phyloP scores from a whole-genome alignment of 2,329 filamentous ascomycete species.

The Fusarium keratoplasticum region DNA sequence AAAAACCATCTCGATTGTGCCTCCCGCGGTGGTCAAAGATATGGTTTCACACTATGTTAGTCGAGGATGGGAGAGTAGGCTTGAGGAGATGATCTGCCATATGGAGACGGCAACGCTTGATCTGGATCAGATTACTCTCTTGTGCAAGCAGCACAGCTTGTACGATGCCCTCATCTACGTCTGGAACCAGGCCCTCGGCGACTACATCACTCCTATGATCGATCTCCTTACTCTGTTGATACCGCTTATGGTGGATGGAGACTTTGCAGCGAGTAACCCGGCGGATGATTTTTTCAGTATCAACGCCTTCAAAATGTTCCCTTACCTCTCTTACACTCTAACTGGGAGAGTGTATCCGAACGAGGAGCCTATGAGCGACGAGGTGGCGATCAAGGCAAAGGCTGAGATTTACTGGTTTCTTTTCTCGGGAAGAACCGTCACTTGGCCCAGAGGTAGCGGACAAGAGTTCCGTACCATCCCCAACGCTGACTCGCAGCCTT shows the following conservation, averaged over 20 bases:
- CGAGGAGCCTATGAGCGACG: slow-evolving; percentile 78
- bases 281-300: slow-evolving; percentile 72
- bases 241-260: slow-evolving; percentile 67
- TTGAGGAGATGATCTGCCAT: slow-evolving; percentile 95
- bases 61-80: slow-evolving; percentile 77
- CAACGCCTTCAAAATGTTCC: slow-evolving; percentile 90
- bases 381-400: slow-evolving; percentile 81
- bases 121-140: slow-evolving; percentile 88
- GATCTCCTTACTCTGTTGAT: slow-evolving; percentile 80
- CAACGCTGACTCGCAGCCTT: slow-evolving; percentile 69
- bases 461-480: slow-evolving; percentile 72
- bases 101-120: slow-evolving; percentile 93
- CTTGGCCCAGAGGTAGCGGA: slow-evolving; percentile 76
- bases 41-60: slow-evolving; percentile 84
- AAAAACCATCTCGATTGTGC: slow-evolving; percentile 77
- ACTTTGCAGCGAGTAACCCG: slow-evolving; percentile 65
- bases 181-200: slow-evolving; percentile 90
- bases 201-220: slow-evolving; percentile 91
- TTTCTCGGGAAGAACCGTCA: slow-evolving; percentile 83
- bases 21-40: slow-evolving; percentile 86
- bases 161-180: slow-evolving; percentile 98
- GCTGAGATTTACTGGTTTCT: slow-evolving; percentile 92
- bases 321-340: slow-evolving; percentile 91
- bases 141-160: slow-evolving; percentile 91
- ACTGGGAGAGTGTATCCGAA: slow-evolving; percentile 94